Base-by-base conservation (phyloP, 495 filamentous ascomycete species). In the Cercophora sp. region DNA sequence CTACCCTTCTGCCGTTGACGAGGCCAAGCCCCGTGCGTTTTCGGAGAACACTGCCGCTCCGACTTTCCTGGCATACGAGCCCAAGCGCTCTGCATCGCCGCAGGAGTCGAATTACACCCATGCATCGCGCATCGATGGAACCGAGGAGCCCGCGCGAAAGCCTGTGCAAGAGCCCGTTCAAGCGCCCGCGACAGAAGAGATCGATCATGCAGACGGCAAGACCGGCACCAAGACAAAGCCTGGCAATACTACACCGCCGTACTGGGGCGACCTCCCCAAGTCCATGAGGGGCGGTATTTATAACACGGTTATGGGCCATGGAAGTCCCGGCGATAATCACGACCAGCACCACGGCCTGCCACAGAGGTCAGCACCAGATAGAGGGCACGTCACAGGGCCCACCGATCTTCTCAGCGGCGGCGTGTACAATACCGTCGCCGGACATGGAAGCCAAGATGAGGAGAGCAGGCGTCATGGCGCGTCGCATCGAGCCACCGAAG, bases 261-360 rank as follows among this genome's bases (percentile, higher is more conserved):
- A 75, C 52, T 73, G 72, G 72, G 72, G 72, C 22, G 51, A 59
- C 25, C 58, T 71, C 22, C 68, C 72, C 45, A 61, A 64, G 42
- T 64, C 65, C 2, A 39, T 52, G 9, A 57, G 60, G 4, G 58
- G 64, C 13, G 61, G 56, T 4, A 54, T 72, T n/a, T 72, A 75
- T 26, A 75, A 75, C 51, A 64, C 63, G 0, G 69, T 75, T 9
- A 61, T 60, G 3, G 72, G 72, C 13, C 72, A 75, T 27, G 72
- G 72, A 4, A 75, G 72, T 48, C 34, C 68, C 37, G 57, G 60
- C 6, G 66, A 68, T 37, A 59, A 59, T 45, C 59, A 69, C 25
- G 57, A 48, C 0, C 57, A 71, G 18, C 70, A 70, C 40, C 61
- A 66, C 20, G 36, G 54, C 41, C 5, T 62, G 19, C 55, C 53